Percentiles rank a stretch among this genome's conserved stretches.
Evolutionary conservation across 805 yeast species (phyloP).

Genomic region (Saturnispora hagleri): DNA sequence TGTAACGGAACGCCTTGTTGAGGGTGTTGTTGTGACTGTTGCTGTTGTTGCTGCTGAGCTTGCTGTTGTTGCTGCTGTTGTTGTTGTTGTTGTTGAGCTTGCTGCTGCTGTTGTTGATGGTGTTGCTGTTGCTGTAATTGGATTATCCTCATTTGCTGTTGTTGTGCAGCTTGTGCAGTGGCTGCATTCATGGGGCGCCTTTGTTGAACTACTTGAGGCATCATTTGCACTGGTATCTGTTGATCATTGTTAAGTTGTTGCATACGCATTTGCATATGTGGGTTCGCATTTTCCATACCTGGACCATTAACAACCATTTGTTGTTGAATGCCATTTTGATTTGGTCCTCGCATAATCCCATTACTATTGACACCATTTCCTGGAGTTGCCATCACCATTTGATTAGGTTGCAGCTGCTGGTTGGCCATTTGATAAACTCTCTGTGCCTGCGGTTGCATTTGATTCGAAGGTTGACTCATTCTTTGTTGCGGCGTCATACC

Average conservation of each 20-base stretch:
- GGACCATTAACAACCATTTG: conserved; percentile 4
- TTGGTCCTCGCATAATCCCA: conserved; percentile 1
- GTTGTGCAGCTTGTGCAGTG: conserved; percentile 7
- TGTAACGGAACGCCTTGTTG: conserved; percentile 8
- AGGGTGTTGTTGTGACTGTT: conserved; percentile 1
- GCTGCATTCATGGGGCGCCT: conserved; percentile 1
- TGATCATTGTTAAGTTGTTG: conserved; percentile 3
- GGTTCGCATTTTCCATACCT: conserved; percentile 4
- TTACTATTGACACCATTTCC: neutral
- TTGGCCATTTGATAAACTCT: neutral
- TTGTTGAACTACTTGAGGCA: conserved; percentile 3
- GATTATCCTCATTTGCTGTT: conserved; percentile 1
- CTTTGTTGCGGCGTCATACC: conserved; percentile 8
- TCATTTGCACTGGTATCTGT: conserved; percentile 4
- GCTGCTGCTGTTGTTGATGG: conserved; percentile 1
- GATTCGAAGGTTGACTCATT: conserved; percentile 5
- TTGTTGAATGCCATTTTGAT: conserved; percentile 1
- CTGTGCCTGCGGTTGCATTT: conserved; percentile 3
- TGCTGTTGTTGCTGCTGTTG: conserved; percentile 9
- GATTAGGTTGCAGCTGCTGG: conserved; percentile 5
- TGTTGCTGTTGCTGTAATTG: conserved; percentile 5
- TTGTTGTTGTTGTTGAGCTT: conserved; percentile 9
- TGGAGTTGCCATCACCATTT: conserved; percentile 3
- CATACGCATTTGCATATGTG: conserved; percentile 11
- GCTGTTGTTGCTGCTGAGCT: conserved; percentile 1